Percentiles rank a stretch among this genome's conserved stretches.
These are phyloP conservation scores for Ceratobasidium sp. DNA, from an alignment of 1,284 basidiomycete species.

Conservation along the genomic window DNA sequence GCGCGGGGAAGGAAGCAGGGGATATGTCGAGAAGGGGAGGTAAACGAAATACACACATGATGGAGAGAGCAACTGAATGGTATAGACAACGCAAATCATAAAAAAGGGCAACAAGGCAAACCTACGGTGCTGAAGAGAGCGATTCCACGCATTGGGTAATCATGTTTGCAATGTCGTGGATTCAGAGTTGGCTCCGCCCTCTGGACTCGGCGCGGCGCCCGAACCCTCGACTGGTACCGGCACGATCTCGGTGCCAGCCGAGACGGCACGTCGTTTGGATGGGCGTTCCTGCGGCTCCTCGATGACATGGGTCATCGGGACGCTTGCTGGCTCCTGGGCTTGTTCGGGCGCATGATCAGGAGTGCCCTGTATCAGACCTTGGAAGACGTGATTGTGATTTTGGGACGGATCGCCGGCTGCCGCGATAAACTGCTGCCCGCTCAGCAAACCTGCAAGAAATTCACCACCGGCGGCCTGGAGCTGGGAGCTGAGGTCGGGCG, in stretches of 20 bases:
- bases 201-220: slow-evolving; percentile 8
- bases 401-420: slow-evolving; percentile 24
- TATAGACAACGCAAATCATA: slow-evolving; percentile 12
- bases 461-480: slow-evolving; percentile 17
- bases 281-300: slow-evolving; percentile 8
- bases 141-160: background rate
- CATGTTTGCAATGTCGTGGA: slow-evolving; percentile 13
- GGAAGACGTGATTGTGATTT: slow-evolving; percentile 4
- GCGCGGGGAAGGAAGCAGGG: background rate
- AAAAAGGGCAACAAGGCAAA: slow-evolving; percentile 17
- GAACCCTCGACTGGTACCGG: slow-evolving; percentile 17
- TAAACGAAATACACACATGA: slow-evolving; percentile 13
- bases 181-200: slow-evolving; percentile 12
- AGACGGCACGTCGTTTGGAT: slow-evolving; percentile 21
- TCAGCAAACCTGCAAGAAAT: slow-evolving; percentile 28
- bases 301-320: background rate
- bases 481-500: slow-evolving; percentile 33
- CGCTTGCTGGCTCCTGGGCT: slow-evolving; percentile 2
- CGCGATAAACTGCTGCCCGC: slow-evolving; percentile 34
- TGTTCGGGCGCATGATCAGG: slow-evolving; percentile 17
- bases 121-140: background rate
- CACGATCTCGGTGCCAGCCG: slow-evolving; percentile 31
- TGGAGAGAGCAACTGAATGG: slow-evolving; percentile 8
- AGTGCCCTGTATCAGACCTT: slow-evolving; percentile 15
- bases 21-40: background rate